Percentiles rank a stretch among this genome's conserved stretches.
These are phyloP conservation scores for Fusarium annulatum DNA, from an alignment of 2,329 filamentous ascomycete species.

Conservation along the genomic window DNA sequence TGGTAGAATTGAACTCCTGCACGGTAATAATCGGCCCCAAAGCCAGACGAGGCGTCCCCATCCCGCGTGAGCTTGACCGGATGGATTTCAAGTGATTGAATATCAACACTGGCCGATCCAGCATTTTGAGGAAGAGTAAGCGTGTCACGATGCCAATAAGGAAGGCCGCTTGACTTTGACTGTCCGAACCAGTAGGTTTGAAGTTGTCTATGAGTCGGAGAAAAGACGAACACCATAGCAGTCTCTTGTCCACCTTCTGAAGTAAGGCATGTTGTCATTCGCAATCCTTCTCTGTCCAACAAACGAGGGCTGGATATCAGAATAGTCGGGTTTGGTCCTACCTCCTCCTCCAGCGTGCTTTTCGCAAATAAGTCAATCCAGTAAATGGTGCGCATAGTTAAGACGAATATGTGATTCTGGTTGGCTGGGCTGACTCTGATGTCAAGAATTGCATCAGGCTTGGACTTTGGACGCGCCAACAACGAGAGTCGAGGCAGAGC, in stretches of 20 bases:
- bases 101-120: constrained; percentile 1
- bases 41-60: constrained; percentile 20
- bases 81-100: constrained; percentile 46
- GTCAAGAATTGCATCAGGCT: constrained; percentile 64
- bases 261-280: constrained; percentile 46
- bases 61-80: constrained; percentile 40
- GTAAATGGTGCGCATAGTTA: constrained; percentile 65
- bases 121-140: constrained; percentile 41
- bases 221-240: constrained; percentile 51
- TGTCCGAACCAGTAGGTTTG: constrained; percentile 52
- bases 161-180: constrained; percentile 40
- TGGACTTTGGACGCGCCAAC: constrained; percentile 39
- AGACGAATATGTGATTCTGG: constrained; percentile 64
- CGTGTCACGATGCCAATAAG: constrained; percentile 54
- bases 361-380: constrained; percentile 57
- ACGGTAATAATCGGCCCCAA: constrained; percentile 48
- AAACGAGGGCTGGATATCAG: constrained; percentile 48
- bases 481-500: constrained; percentile 45
- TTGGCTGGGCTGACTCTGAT: constrained; percentile 60
- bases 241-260: constrained; percentile 35
- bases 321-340: constrained; percentile 34
- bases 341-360: constrained; percentile 9
- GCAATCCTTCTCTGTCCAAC: constrained; percentile 41
- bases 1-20: constrained; percentile 59
- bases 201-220: constrained; percentile 47